These are phyloP conservation scores for Entonaema liquescens DNA, from an alignment of 495 filamentous ascomycete species.

Conservation along the genomic window DNA sequence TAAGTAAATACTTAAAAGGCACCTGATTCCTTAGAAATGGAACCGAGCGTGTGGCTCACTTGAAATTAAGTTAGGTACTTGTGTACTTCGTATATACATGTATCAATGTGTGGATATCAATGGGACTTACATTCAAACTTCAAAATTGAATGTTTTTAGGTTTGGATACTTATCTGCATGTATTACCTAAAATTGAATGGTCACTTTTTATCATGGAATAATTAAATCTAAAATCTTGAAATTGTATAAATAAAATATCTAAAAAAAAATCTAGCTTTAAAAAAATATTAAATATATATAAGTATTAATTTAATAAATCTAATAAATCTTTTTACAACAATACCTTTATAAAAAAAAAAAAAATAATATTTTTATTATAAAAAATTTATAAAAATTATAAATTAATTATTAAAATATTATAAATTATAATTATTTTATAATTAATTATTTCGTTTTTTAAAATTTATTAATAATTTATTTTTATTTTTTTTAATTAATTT, in stretches of 20 bases:
- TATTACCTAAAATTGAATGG: neutral
- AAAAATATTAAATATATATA: no score
- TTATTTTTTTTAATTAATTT: neutral
- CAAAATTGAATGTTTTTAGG: neutral
- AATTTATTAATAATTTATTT: neutral
- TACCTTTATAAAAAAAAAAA: no score
- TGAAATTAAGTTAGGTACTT: slow-evolving; percentile 5
- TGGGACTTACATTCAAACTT: neutral
- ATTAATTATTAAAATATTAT: no score
- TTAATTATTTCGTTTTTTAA: no score
- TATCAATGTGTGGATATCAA: neutral
- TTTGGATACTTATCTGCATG: neutral
- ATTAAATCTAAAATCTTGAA: no score
- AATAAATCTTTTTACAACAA: no score
- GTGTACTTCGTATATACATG: neutral
- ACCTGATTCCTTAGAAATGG: slow-evolving; percentile 8
- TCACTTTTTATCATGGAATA: no score
- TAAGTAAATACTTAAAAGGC: slow-evolving; percentile 29
- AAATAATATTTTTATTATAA: neutral
- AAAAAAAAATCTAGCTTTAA: no score
- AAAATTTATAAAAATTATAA: no score
- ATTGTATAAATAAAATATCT: no score
- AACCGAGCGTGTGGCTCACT: slow-evolving; percentile 22
- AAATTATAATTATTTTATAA: no score
- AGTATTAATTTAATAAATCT: no score